Evolutionary conservation across 139 green algal species (phyloP).

Genomic region (Choricystis sp.): DNA sequence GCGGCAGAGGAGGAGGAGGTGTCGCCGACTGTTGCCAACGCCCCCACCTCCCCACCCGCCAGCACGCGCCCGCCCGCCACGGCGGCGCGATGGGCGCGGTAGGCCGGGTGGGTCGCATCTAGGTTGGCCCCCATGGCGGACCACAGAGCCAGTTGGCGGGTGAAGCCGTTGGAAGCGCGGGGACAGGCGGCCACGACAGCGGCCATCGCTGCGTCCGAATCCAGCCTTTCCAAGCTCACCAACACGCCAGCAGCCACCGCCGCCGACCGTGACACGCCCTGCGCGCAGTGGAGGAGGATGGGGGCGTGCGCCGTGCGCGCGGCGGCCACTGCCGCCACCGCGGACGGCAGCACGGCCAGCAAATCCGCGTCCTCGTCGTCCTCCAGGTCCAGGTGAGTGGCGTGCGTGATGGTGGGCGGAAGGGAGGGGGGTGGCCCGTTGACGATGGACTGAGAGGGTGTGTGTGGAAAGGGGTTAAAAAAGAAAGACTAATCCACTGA

Average conservation of each 20-base stretch:
- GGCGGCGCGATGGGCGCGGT: too few species aligned
- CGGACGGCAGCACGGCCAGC: conserved; percentile 1
- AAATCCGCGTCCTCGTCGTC: conserved; percentile 7
- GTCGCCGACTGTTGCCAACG: too few species aligned
- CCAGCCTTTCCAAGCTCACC: background rate
- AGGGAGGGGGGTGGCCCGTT: background rate
- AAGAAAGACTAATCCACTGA: too few species aligned
- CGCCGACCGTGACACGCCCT: conserved; percentile 6
- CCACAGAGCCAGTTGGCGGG: background rate
- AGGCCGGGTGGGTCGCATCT: too few species aligned
- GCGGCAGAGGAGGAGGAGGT: background rate
- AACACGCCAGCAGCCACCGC: conserved; percentile 7
- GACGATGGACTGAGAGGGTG: background rate
- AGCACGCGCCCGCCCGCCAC: too few species aligned
- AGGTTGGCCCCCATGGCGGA: too few species aligned
- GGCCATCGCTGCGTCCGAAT: background rate
- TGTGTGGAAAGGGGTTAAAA: background rate
- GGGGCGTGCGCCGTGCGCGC: background rate
- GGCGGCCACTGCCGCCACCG: background rate
- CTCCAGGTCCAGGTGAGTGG: conserved; percentile 4
- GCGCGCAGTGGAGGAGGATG: conserved; percentile 10
- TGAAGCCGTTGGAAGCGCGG: background rate
- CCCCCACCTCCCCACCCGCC: too few species aligned
- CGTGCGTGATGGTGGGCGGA: background rate
- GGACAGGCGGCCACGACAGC: background rate